Base-by-base conservation (phyloP, 805 yeast species). In the Citeromyces matritensis region DNA sequence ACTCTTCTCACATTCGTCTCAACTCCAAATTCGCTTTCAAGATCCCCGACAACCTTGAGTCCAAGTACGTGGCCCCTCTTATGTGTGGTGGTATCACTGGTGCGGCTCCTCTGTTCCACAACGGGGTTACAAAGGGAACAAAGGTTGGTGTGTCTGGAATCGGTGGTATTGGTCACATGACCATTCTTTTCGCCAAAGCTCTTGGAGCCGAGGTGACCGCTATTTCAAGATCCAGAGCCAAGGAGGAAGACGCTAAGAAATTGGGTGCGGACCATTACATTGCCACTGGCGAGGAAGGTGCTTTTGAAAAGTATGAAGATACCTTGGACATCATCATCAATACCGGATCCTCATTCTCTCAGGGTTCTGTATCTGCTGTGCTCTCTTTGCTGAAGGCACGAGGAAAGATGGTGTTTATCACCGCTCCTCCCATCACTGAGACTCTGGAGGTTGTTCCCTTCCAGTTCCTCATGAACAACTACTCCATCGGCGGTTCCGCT, bases 81-180 rank as follows among this genome's bases (percentile, higher is more conserved):
- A 54, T 77, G 57, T 79, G 88, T 58, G 88, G 83, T 34, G 88
- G 88, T 34, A 57, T 75, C 47, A 79, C 88, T 9, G 74, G 71
- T 9, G 78, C 57, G 55, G 66, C 81, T 6, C 88, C 88, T 34
- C 51, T 79, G 41, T 57, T 65, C 36, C 60, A 75, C 50, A 57
- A 58, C 34, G 41, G 51, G 30, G 33, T 38, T 30, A 53, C 51
- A 24, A 42, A 47, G 4, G 59, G 62, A 14, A 57, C 58, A 29
- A 61, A 55, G 29, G 76, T 74, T 31, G 81, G 76, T 27, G 52
- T 74, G 35, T 62, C 67, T 35, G 81, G 80, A 33, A 60, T 74
- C 36, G 82, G 82, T 32, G 82, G 82, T 23, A 60, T 74, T 35
- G 82, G 82, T 30, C 76, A 71, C 55, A 59, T 71, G 59, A 75